Percentiles rank a stretch among this genome's conserved stretches.
phyloP scores from a whole-genome alignment of 768 basidiomycete species.

The Peribolospora baueri region DNA sequence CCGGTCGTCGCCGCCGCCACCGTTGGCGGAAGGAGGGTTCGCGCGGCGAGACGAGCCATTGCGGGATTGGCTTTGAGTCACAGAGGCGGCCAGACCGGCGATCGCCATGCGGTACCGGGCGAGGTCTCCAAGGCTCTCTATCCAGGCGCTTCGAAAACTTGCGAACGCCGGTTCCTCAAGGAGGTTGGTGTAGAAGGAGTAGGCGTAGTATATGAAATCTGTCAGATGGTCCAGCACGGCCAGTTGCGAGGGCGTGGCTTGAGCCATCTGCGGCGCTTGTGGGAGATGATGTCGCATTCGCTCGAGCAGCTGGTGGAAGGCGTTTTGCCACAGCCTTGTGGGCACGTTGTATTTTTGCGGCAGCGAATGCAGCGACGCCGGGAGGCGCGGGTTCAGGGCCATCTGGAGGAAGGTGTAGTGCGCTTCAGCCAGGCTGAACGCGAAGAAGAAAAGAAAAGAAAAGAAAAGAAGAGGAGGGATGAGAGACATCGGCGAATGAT shows the following conservation, averaged over 20 bases:
- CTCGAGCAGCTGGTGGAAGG: slow-evolving; percentile 73
- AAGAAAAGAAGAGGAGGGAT: slow-evolving; percentile 1
- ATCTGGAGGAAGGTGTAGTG: slow-evolving; percentile 72
- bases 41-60: too few species aligned
- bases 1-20: too few species aligned
- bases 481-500: background rate
- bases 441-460: slow-evolving; percentile 2
- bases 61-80: background rate
- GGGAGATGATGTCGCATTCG: slow-evolving; percentile 56
- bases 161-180: slow-evolving; percentile 53
- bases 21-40: too few species aligned
- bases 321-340: slow-evolving; percentile 71
- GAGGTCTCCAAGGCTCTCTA: slow-evolving; percentile 88
- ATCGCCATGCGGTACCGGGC: slow-evolving; percentile 87
- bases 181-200: slow-evolving; percentile 73
- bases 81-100: slow-evolving; percentile 28
- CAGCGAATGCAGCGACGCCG: slow-evolving; percentile 65
- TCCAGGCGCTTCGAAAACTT: slow-evolving; percentile 58
- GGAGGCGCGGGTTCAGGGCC: slow-evolving; percentile 62
- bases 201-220: slow-evolving; percentile 85
- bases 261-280: slow-evolving; percentile 18
- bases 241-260: background rate
- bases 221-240: slow-evolving; percentile 73
- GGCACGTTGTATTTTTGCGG: slow-evolving; percentile 91
- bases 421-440: slow-evolving; percentile 55